Evolutionary conservation across 345 rosid species (phyloP).

Genomic region (Erodium maritimum): DNA sequence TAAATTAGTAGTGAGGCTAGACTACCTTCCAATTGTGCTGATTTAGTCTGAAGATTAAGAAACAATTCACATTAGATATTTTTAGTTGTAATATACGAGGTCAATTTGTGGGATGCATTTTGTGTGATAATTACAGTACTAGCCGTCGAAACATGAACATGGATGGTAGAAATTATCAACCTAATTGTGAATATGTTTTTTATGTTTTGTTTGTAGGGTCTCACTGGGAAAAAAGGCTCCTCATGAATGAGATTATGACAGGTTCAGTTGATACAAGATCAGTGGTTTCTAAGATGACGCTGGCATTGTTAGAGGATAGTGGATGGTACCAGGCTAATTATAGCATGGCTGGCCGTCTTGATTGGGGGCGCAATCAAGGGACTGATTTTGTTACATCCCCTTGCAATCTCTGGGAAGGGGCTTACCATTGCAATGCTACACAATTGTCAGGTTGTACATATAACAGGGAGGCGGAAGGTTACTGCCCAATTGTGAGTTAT

Average conservation of each 20-base stretch:
- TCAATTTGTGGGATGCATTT: too few relatives aligned
- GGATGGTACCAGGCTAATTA: slow-evolving; percentile 99
- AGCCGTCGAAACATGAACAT: too few relatives aligned
- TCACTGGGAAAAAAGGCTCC: slow-evolving; percentile 96
- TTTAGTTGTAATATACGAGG: too few relatives aligned
- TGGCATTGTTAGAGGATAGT: slow-evolving; percentile 91
- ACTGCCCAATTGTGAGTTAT: slow-evolving; percentile 90
- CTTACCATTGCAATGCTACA: slow-evolving; percentile 89
- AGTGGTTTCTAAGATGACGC: slow-evolving; percentile 95
- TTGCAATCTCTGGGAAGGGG: slow-evolving; percentile 94
- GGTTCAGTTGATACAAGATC: slow-evolving; percentile 98
- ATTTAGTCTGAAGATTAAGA: too few relatives aligned
- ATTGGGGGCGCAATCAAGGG: slow-evolving; percentile 97
- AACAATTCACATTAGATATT: too few relatives aligned
- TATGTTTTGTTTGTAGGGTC: slow-evolving; percentile 45
- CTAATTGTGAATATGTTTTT: too few relatives aligned
- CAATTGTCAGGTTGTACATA: slow-evolving; percentile 94
- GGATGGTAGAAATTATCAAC: too few relatives aligned
- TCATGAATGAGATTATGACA: slow-evolving; percentile 99
- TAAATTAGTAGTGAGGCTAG: too few relatives aligned
- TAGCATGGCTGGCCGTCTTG: slow-evolving; percentile 93
- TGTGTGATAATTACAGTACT: too few relatives aligned
- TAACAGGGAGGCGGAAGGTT: slow-evolving; percentile 98
- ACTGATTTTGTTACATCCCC: slow-evolving; percentile 82
- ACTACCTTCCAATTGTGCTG: too few relatives aligned